Base-by-base conservation (phyloP, 495 filamentous ascomycete species). In the Letharia lupina region DNA sequence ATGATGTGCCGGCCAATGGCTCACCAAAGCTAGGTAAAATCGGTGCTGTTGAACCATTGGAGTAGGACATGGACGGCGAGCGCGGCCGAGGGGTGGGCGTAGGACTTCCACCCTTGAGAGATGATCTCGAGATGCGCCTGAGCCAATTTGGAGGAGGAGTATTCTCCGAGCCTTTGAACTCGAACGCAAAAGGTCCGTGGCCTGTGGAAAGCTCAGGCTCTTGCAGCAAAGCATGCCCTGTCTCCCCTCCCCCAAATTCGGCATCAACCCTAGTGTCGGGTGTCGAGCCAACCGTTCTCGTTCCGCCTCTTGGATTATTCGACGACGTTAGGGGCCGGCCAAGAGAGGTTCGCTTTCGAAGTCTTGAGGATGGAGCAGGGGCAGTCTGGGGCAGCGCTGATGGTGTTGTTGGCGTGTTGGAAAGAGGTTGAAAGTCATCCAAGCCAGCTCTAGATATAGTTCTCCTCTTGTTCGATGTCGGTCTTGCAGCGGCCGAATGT, bases 81-180 rank as follows among this genome's bases (percentile, higher is more conserved):
- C 84, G 81, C 1, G 89, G 87, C 23, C 82, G 83, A 64, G 87
- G 80, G 69, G 85, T 88, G 35, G 87, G 86, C 60, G 83, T 78
- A 40, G 81, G 77, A 67, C 87, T 94, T 48, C 85, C 88, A 67
- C 85, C 61, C 39, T 68, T 82, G 58, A 87, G 84, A 63, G 89
- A 91, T n/a, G 89, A 84, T 18, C 86, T 84, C 39, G 90, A 95
- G 61, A 93, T 77, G 41, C 89, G 85, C 72, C 84, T 82, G 63
- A 93, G 81, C 89, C 90, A 94, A n/a, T 88, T 88, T 16, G 89
- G 82, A 44, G 89, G 82, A 44, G 75, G 82, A 13, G 83, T 82
- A 28, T 84, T 85, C 13, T 82, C 66, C 4, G 82, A 83, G 64
- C 70, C 72, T 47, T 66, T 73, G 58, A 71, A 70, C 45, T 79